phyloP scores from a whole-genome alignment of 2,329 filamentous ascomycete species.

The Trichoderma koningiopsis region DNA sequence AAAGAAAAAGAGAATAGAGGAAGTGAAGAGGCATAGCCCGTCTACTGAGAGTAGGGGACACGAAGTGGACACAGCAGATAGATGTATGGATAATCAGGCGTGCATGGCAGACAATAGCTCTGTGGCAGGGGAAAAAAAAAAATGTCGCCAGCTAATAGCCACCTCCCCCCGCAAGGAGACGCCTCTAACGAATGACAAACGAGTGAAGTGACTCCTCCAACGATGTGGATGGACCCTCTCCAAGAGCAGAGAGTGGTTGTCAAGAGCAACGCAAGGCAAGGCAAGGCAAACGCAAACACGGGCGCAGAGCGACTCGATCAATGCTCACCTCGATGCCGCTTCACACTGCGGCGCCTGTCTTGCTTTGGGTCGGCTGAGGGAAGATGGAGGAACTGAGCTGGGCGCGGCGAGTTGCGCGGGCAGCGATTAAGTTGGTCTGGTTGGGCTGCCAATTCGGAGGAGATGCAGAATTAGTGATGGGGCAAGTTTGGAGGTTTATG shows the following conservation, averaged over 20 bases:
- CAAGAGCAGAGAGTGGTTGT: constrained; percentile 31
- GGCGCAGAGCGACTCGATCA: constrained; percentile 37
- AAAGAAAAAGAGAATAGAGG: not conserved
- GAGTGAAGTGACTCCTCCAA: constrained; percentile 19
- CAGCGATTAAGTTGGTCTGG: not conserved
- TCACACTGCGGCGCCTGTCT: constrained; percentile 6
- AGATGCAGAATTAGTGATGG: constrained; percentile 20
- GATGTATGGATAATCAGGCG: constrained; percentile 9
- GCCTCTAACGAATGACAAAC: constrained; percentile 10
- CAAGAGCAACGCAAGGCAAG: constrained; percentile 32
- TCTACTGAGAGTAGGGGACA: constrained; percentile 13
- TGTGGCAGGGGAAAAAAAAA: constrained; percentile 7
- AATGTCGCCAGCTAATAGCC: constrained; percentile 6
- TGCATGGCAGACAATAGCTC: constrained; percentile 8
- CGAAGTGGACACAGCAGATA: constrained; percentile 18
- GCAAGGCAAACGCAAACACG: constrained; percentile 35
- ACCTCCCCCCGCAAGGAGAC: constrained; percentile 15
- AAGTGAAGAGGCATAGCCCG: not conserved
- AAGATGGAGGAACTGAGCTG: not conserved
- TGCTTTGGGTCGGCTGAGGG: constrained; percentile 2
- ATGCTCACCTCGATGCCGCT: constrained; percentile 39
- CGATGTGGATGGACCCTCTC: constrained; percentile 18
- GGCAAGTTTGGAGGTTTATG: constrained; percentile 20
- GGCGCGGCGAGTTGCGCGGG: not conserved
- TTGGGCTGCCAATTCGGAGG: constrained; percentile 18